phyloP scores from a whole-genome alignment of 306 rosid species.

The Dryas drummondii region DNA sequence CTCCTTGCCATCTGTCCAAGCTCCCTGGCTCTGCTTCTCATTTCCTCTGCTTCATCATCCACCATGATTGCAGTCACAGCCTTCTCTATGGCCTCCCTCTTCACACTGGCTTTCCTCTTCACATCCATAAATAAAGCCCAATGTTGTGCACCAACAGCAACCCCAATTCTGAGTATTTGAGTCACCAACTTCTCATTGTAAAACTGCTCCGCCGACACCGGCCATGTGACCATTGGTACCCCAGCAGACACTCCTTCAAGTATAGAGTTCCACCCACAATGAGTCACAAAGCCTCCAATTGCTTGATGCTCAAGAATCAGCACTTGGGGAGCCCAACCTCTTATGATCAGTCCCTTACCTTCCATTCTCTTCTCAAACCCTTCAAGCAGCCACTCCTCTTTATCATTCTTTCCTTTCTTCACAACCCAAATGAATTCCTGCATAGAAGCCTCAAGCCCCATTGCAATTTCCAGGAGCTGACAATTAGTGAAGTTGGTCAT shows the following conservation, averaged over 20 bases:
- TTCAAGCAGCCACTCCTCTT: slow-evolving; percentile 27
- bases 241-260: slow-evolving; percentile 41
- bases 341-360: slow-evolving; percentile 37
- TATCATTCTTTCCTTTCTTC: slow-evolving; percentile 12
- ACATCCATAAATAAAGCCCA: slow-evolving; percentile 24
- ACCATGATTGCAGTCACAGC: slow-evolving; percentile 37
- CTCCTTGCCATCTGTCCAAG: slow-evolving; percentile 22
- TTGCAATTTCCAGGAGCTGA: slow-evolving; percentile 34
- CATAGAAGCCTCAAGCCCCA: slow-evolving; percentile 32
- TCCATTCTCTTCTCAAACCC: slow-evolving; percentile 38
- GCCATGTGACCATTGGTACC: slow-evolving; percentile 48
- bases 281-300: slow-evolving; percentile 43
- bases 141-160: slow-evolving; percentile 28
- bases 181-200: slow-evolving; percentile 42
- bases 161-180: slow-evolving; percentile 27
- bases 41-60: slow-evolving; percentile 35
- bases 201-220: slow-evolving; percentile 39
- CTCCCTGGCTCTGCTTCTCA: slow-evolving; percentile 32
- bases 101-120: slow-evolving; percentile 22
- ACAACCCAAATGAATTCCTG: slow-evolving; percentile 42
- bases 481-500: slow-evolving; percentile 15
- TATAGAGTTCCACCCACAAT: slow-evolving; percentile 50
- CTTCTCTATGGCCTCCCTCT: slow-evolving; percentile 25
- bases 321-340: slow-evolving; percentile 49
- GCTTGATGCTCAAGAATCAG: slow-evolving; percentile 38